Conservation (phyloP, 2,329 filamentous ascomycete species). For the Colletotrichum noveboracense region DNA sequence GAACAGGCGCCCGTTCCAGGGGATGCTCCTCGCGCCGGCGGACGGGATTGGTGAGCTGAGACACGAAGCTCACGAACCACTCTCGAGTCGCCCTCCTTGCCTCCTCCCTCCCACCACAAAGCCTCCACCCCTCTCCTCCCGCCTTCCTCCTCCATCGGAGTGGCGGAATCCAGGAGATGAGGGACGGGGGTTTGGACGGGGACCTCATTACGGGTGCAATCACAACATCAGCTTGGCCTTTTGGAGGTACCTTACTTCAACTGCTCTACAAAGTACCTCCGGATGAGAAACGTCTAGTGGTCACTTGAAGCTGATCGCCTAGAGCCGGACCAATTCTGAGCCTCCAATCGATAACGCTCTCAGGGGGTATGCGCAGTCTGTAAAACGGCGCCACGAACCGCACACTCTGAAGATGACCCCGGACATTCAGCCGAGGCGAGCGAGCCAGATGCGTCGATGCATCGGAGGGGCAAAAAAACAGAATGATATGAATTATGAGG, state of each 20-base stretch:
- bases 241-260: neutral
- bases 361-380: neutral
- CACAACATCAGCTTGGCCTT: neutral
- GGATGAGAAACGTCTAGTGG: neutral
- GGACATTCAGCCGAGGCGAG: neutral
- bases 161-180: conserved; percentile 15
- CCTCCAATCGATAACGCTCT: neutral
- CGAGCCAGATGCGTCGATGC: neutral
- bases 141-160: conserved; percentile 7
- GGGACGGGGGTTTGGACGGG: neutral
- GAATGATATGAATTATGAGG: neutral
- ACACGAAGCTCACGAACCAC: neutral
- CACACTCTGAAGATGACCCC: neutral
- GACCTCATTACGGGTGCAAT: conserved; percentile 7
- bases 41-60: neutral
- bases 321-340: neutral
- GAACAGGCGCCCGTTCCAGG: neutral
- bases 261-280: neutral
- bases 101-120: neutral
- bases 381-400: neutral
- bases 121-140: conserved; percentile 1
- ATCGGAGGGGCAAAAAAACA: neutral
- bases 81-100: neutral
- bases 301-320: neutral
- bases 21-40: neutral